phyloP scores from a whole-genome alignment of 345 rosid species.

The Arabidopsis arenosa region DNA sequence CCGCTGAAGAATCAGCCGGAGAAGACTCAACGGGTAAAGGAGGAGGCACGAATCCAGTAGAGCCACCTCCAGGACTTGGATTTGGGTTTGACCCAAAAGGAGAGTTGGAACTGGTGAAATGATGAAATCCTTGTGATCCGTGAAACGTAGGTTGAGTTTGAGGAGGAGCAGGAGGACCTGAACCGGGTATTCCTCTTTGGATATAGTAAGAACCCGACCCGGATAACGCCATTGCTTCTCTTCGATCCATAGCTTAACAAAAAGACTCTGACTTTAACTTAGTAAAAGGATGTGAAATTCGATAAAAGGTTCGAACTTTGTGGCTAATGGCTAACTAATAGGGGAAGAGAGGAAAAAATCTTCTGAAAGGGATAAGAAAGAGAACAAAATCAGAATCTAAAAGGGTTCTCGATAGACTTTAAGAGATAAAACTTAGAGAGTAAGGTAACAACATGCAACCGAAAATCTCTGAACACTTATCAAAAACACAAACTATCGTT shows the following conservation, averaged over 20 bases:
- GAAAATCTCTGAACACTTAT: constrained; percentile 51
- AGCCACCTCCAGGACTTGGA: constrained; percentile 11
- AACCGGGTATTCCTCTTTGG: constrained; percentile 72
- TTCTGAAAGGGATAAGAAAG: constrained; percentile 25
- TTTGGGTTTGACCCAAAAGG: constrained; percentile 60
- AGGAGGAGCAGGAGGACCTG: constrained; percentile 48
- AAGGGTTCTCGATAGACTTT: constrained; percentile 18
- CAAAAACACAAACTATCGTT: constrained; percentile 27
- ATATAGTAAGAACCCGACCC: constrained; percentile 81
- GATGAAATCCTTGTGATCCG: constrained; percentile 71
- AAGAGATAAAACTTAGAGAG: constrained; percentile 37
- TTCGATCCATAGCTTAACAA: constrained; percentile 82
- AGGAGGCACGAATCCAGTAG: constrained; percentile 45
- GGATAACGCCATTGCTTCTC: constrained; percentile 77
- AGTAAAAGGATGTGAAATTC: constrained; percentile 12
- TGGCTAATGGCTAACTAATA: constrained; percentile 20
- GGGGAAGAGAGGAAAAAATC: background rate
- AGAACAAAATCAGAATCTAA: constrained; percentile 41
- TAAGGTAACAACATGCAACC: constrained; percentile 48
- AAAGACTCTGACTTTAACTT: constrained; percentile 32
- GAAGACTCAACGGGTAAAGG: constrained; percentile 58
- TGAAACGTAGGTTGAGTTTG: constrained; percentile 64
- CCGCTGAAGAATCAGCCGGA: constrained; percentile 49
- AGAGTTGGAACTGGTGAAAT: constrained; percentile 55
- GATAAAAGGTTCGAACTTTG: constrained; percentile 40